Evolutionary conservation across 2,329 filamentous ascomycete species (phyloP), one percentile per base, ranked within the genome.

Genomic region (Metarhizium guizhouense): DNA sequence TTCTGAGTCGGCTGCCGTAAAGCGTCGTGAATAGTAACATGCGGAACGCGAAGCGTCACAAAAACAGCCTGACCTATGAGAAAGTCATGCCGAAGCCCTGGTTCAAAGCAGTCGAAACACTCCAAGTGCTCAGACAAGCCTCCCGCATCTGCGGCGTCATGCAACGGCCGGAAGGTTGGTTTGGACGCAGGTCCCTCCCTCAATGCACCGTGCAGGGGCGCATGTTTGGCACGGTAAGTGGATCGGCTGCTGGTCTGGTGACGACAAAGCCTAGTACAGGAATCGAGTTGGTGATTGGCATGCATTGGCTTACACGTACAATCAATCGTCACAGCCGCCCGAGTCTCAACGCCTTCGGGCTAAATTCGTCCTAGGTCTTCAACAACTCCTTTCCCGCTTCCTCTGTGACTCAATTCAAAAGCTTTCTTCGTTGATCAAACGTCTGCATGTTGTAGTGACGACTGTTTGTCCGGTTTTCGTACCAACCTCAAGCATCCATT

Each of bases 241-340:
- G 58, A 58, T 52, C 51, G 49, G 40, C 32, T 38, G 29, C 47
- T 47, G 51, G 56, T 47, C 48, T 56, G 56, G 54, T 58, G 56
- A 58, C 56, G 54, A 54, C 32, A 38, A 51, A 53, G 56, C 47
- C 56, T 48, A 34, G 51, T 40, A 52, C 32, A 32, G 20, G 32
- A 18, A 25, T 51, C 20, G 40, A 52, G 40, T 13, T 36, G 56
- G 36, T 47, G 52, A 36, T 55, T 50, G 53, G 45, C 49, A 45
- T 57, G 45, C 16, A 25, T n/a, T 29, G 45, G 20, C 45, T 48
- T 59, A 52, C 55, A 59, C 48, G 56, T 56, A 57, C 55, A 51
- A 50, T 47, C 55, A 51, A 50, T 47, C 53, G 51, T 47, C 36
- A 49, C 58, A 34, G 53, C 58, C 40, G 43, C 53, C 25, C 52